phyloP scores from a whole-genome alignment of 805 yeast species.

The Starmerella apis region DNA sequence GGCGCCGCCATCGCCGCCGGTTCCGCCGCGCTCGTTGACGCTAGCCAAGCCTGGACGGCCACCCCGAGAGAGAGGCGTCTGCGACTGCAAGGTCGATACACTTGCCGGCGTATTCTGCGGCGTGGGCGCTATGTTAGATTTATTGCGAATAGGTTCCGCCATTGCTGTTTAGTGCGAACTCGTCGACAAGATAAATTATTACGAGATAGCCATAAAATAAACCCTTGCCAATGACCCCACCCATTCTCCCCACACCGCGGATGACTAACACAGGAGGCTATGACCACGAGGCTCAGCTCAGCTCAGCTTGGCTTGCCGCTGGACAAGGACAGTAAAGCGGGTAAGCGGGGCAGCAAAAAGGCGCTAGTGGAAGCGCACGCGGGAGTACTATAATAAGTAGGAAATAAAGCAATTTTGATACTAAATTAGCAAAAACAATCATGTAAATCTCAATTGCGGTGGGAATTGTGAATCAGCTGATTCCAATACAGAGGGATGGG shows the following conservation, averaged over 20 bases:
- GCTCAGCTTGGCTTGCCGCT: background rate
- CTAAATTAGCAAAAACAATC: too few species aligned
- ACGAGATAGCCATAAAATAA: background rate
- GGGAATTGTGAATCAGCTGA: too few species aligned
- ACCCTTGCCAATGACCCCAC: background rate
- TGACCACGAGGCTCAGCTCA: background rate
- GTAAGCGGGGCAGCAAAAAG: background rate
- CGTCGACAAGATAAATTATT: background rate
- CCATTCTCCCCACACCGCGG: background rate
- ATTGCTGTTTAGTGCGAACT: slow-evolving; percentile 32
- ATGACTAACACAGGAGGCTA: background rate
- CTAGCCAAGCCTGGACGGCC: slow-evolving; percentile 35
- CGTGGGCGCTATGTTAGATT: slow-evolving; percentile 79
- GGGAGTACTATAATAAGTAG: too few species aligned
- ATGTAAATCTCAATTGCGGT: too few species aligned
- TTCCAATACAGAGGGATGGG: too few species aligned
- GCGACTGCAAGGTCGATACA: slow-evolving; percentile 48
- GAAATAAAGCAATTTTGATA: too few species aligned
- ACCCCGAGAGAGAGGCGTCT: slow-evolving; percentile 26
- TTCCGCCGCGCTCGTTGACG: slow-evolving; percentile 43
- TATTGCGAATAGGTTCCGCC: slow-evolving; percentile 78
- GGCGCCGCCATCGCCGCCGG: slow-evolving; percentile 33
- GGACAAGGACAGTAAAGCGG: too few species aligned
- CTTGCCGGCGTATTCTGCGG: slow-evolving; percentile 98
- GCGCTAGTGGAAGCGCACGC: too few species aligned